Evolutionary conservation across 2,329 filamentous ascomycete species (phyloP), one percentile per base, ranked within the genome.

Genomic region (Phaeosphaeria sp.): DNA sequence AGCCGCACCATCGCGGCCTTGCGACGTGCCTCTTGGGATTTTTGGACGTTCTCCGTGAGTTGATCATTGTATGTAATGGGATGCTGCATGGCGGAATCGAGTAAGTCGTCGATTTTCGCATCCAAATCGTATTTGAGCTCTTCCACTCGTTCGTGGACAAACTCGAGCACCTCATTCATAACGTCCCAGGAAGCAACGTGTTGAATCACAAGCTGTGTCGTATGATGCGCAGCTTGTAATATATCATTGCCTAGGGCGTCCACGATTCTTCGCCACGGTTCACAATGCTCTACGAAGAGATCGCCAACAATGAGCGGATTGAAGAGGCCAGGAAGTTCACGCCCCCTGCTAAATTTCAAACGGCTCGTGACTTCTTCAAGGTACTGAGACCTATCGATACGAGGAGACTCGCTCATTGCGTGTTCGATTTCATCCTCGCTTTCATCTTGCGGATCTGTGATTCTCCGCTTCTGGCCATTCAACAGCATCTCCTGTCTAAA

Each of bases 51-150:
- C 17, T 72, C 71, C 3, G 73, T 75, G 33, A 77, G 69, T n/a
- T 72, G 71, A 41, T 77, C 76, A 42, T 79, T 77, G 61, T 78
- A 79, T 0, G 75, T 79, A 43, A 75, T 75, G 0, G 60, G 68
- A 39, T 69, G 68, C 0, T 64, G 56, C 9, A 23, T 48, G 4
- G 62, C 43, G 30, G 63, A 65, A 2, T 52, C 41, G 5, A 71
- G 63, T 6, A 71, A 42, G 20, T 68, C 62, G 0, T 13, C 20
- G 0, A 63, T 56, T 44, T 69, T 68, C 0, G 25, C 39, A 11
- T 52, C 39, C 0, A 71, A 46, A 1, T 54, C 58, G 2, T 6
- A 41, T 2, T 42, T 57, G 0, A 69, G 2, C 0, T 5, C 41
- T 1, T 63, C 57, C 13, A 69, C 30, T 17, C 55, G 11, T 0